Conservation (phyloP, 768 basidiomycete genomes). For the Boletus fagicola region DNA sequence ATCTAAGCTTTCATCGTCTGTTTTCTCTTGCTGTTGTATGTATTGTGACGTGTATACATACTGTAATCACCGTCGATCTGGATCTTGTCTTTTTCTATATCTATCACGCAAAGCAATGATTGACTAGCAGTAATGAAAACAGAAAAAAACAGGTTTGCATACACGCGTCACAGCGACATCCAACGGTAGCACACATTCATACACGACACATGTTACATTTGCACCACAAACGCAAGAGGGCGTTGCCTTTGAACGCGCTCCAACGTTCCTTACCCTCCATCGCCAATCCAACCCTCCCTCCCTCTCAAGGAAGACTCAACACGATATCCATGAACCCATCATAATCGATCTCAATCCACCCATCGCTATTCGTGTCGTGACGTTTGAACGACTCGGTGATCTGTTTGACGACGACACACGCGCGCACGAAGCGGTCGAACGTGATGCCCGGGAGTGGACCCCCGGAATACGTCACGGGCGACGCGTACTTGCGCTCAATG, state of each 20-base stretch:
- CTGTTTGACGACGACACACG: slow-evolving; percentile 80
- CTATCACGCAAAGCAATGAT: not conserved
- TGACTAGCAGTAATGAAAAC: not conserved
- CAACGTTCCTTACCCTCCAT: not conserved
- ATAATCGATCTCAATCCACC: slow-evolving; percentile 52
- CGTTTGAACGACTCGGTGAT: slow-evolving; percentile 67
- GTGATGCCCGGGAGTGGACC: slow-evolving; percentile 58
- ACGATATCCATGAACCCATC: slow-evolving; percentile 55
- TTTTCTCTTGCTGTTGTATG: not conserved
- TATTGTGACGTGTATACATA: not conserved
- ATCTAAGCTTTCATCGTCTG: not conserved
- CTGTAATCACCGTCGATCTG: not conserved
- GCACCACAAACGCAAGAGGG: not conserved
- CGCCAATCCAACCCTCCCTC: not conserved
- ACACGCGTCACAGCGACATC: not conserved
- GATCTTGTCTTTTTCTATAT: not conserved
- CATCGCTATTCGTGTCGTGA: slow-evolving; percentile 62
- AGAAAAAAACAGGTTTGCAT: not conserved
- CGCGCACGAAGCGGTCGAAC: slow-evolving; percentile 85
- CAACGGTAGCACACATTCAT: slow-evolving; percentile 5
- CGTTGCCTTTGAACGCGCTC: not conserved
- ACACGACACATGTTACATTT: slow-evolving; percentile 3
- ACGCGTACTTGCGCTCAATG: slow-evolving; percentile 74
- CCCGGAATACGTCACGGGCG: slow-evolving; percentile 34
- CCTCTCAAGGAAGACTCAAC: slow-evolving; percentile 41